These are phyloP conservation scores for Pyrenochaeta sp. DNA, from an alignment of 2,329 filamentous ascomycete genomes.

Conservation along the genomic window DNA sequence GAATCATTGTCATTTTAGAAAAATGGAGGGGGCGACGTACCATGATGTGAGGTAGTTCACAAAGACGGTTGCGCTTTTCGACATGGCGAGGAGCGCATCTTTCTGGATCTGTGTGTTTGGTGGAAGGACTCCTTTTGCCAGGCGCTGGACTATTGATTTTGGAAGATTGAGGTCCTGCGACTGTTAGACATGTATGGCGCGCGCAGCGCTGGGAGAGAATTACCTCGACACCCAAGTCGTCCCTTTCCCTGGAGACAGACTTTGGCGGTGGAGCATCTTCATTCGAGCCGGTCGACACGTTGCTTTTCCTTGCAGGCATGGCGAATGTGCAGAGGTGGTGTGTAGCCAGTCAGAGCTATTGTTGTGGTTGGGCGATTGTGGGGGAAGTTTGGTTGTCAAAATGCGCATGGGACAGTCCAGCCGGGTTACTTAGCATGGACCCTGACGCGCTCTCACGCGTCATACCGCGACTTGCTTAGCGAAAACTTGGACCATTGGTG, in stretches of 20 bases:
- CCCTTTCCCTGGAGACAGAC: conserved; percentile 39
- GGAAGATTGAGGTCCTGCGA: conserved; percentile 72
- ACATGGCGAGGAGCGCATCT: conserved; percentile 79
- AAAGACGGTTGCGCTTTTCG: conserved; percentile 83
- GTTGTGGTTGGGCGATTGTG: conserved; percentile 4
- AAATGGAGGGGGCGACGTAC: conserved; percentile 57
- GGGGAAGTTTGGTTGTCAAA: conserved; percentile 13
- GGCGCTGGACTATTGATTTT: conserved; percentile 79
- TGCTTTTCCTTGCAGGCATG: conserved; percentile 60
- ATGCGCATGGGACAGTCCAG: conserved; percentile 11
- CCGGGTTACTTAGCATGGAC: conserved; percentile 23
- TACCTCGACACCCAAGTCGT: conserved; percentile 57
- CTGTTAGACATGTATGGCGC: too few species aligned
- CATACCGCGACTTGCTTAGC: conserved; percentile 21
- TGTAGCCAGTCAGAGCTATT: background rate
- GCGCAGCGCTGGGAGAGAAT: background rate
- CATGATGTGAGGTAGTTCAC: conserved; percentile 79
- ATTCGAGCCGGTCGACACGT: conserved; percentile 49
- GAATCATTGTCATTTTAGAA: background rate
- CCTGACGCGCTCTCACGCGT: conserved; percentile 41
- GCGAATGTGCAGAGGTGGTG: conserved; percentile 5
- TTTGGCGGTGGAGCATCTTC: conserved; percentile 42
- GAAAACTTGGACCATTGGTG: background rate
- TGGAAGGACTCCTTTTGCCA: conserved; percentile 81
- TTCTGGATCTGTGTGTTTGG: conserved; percentile 84